Conservation (phyloP, 2,329 filamentous ascomycete genomes). For the Madurella mycetomatis region DNA sequence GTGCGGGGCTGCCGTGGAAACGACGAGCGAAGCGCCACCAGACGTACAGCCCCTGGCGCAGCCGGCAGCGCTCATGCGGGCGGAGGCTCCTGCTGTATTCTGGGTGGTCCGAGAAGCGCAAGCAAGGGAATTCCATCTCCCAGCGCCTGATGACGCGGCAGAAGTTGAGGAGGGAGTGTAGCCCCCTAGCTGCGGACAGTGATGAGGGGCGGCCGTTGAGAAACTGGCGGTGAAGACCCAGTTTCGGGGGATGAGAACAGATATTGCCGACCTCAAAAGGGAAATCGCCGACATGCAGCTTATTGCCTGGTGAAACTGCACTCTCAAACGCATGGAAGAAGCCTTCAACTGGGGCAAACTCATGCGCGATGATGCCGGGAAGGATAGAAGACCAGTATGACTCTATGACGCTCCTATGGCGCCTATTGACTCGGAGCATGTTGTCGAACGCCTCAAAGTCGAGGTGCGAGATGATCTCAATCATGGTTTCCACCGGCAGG, state of each 20-base stretch:
- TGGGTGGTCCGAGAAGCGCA: conserved; percentile 39
- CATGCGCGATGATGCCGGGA: conserved; percentile 37
- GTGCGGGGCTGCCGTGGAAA: conserved; percentile 42
- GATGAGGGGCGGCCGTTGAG: not conserved
- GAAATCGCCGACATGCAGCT: too few relatives aligned
- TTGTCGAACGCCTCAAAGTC: conserved; percentile 37
- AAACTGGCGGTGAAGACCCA: not conserved
- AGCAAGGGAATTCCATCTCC: conserved; percentile 36
- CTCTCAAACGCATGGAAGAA: conserved; percentile 41
- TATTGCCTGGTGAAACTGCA: not conserved
- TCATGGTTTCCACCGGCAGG: conserved; percentile 43
- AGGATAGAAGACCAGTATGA: conserved; percentile 40
- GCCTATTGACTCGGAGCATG: conserved; percentile 29
- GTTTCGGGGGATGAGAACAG: not conserved
- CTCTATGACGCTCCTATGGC: conserved; percentile 39
- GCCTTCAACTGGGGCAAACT: conserved; percentile 42
- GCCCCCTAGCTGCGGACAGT: conserved; percentile 1
- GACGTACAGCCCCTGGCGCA: conserved; percentile 47
- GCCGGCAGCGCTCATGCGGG: conserved; percentile 40
- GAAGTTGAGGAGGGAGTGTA: conserved; percentile 27
- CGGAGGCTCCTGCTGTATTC: conserved; percentile 41
- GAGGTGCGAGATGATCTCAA: conserved; percentile 45
- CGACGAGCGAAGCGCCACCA: conserved; percentile 54
- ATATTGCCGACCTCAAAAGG: not conserved
- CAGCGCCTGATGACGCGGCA: conserved; percentile 36